phyloP scores from a whole-genome alignment of 305 asterid genomes.

The Rubia balearica region DNA sequence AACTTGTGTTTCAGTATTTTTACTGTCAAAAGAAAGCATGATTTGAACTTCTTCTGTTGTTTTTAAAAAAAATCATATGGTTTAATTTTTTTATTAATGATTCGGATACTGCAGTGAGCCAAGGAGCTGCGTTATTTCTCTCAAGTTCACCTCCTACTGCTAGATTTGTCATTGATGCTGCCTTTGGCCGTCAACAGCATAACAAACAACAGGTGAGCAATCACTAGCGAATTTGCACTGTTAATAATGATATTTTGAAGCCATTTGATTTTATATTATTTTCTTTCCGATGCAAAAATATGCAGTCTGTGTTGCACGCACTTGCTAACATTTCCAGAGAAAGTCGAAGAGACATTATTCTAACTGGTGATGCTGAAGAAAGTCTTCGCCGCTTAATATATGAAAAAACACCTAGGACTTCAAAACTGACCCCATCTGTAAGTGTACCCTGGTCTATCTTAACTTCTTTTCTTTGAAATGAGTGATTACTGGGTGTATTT shows the following conservation, averaged over 20 bases:
- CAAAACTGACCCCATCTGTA: constrained; percentile 88
- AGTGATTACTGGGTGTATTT: not conserved
- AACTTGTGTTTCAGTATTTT: not conserved
- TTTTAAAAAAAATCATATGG: not conserved
- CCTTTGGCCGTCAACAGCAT: constrained; percentile 63
- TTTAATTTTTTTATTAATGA: constrained; percentile 8
- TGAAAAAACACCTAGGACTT: constrained; percentile 58
- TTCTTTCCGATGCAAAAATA: constrained; percentile 14
- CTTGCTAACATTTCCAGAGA: constrained; percentile 82
- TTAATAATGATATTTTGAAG: not conserved
- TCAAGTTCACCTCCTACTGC: constrained; percentile 58
- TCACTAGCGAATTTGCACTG: not conserved
- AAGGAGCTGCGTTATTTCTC: constrained; percentile 64
- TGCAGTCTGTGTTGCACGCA: constrained; percentile 88
- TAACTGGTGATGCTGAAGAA: constrained; percentile 63
- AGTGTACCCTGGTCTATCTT: constrained; percentile 24
- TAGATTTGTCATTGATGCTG: constrained; percentile 69
- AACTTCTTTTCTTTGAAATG: not conserved
- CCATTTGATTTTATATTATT: not conserved
- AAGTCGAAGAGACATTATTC: constrained; percentile 47
- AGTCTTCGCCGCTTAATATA: constrained; percentile 58
- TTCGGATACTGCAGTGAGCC: constrained; percentile 47
- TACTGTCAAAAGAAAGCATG: not conserved
- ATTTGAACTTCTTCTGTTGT: not conserved
- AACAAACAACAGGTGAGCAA: constrained; percentile 76